These are phyloP conservation scores for Austroboletus festivus DNA, from an alignment of 768 basidiomycete species.

Conservation along the genomic window DNA sequence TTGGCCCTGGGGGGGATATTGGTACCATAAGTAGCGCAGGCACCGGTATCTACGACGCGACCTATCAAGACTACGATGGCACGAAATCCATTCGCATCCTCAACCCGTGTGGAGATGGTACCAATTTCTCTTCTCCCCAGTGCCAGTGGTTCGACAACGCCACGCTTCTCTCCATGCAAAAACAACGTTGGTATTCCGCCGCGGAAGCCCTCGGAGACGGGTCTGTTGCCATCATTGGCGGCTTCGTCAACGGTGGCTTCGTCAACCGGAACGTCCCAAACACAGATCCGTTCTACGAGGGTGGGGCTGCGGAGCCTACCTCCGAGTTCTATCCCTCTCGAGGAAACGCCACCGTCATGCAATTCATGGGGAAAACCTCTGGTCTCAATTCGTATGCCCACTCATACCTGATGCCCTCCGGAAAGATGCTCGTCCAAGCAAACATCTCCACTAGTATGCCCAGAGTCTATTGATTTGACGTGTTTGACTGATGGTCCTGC, in stretches of 20 bases:
- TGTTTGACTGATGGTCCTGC: neutral
- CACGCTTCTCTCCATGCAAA: slow-evolving; percentile 60
- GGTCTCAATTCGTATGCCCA: slow-evolving; percentile 79
- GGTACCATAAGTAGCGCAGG: slow-evolving; percentile 49
- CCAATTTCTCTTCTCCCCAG: slow-evolving; percentile 44
- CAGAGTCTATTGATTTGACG: neutral
- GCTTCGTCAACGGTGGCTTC: slow-evolving; percentile 75
- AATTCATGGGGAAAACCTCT: slow-evolving; percentile 68
- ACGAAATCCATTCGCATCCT: slow-evolving; percentile 76
- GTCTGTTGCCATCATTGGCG: slow-evolving; percentile 74
- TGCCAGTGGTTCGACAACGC: slow-evolving; percentile 77
- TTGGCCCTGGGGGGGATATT: slow-evolving; percentile 60
- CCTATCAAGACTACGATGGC: slow-evolving; percentile 81
- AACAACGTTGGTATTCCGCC: slow-evolving; percentile 73
- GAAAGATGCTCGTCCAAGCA: slow-evolving; percentile 78
- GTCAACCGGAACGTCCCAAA: slow-evolving; percentile 75
- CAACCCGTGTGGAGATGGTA: slow-evolving; percentile 59
- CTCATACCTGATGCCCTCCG: slow-evolving; percentile 70
- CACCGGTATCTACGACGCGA: slow-evolving; percentile 56
- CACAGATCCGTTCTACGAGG: slow-evolving; percentile 56
- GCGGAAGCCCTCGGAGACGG: slow-evolving; percentile 78
- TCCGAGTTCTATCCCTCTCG: slow-evolving; percentile 79
- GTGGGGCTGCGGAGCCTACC: slow-evolving; percentile 75
- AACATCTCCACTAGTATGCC: slow-evolving; percentile 46
- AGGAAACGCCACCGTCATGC: slow-evolving; percentile 49